A percentile compares a stretch with the other conserved stretches of the same genome.
Conservation (phyloP, 257 asterid genomes). For the Solanum etuberosum region DNA sequence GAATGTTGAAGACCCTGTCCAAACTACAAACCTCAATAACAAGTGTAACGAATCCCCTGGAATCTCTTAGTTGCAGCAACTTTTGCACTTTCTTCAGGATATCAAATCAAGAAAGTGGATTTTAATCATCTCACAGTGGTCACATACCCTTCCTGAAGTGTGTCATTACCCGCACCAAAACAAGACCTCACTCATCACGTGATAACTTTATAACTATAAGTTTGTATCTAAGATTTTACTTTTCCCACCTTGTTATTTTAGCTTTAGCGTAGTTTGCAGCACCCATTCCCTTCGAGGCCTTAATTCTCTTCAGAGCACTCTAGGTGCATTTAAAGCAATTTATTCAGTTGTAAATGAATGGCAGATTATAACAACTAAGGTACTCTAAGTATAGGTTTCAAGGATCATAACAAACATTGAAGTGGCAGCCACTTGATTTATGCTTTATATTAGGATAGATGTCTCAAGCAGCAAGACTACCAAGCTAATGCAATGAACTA, state of each 20-base stretch:
- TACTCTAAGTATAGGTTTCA: background rate
- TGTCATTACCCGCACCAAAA: background rate
- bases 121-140: background rate
- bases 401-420: background rate
- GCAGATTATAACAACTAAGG: background rate
- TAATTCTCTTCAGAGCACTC: background rate
- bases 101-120: background rate
- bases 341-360: background rate
- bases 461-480: background rate
- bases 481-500: background rate
- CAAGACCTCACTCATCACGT: background rate
- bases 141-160: background rate
- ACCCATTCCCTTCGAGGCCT: background rate
- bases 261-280: background rate
- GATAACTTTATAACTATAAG: background rate
- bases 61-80: background rate
- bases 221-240: background rate
- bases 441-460: background rate
- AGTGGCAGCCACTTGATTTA: background rate
- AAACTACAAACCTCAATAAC: background rate
- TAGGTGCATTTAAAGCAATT: background rate
- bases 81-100: background rate
- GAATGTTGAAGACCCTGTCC: background rate
- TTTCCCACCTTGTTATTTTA: background rate
- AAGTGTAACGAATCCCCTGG: background rate